Conservation (phyloP, 2,329 filamentous ascomycete genomes). For the Diaporthe vaccinii region DNA sequence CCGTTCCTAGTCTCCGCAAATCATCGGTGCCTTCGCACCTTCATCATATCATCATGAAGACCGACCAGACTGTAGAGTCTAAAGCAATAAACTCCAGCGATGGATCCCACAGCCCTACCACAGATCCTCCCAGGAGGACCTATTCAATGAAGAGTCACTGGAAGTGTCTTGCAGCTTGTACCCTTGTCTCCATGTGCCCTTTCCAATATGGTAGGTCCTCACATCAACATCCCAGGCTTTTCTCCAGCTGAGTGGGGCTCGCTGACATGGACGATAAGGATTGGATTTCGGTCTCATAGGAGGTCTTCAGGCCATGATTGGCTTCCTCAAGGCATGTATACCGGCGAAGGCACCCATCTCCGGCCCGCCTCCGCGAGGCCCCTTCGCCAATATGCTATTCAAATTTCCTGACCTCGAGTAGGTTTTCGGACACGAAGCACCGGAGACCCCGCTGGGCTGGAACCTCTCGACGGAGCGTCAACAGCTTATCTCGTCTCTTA, state of each 20-base stretch:
- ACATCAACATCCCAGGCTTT: not conserved
- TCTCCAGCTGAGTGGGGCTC: fast-evolving
- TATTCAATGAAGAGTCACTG: slow-evolving; percentile 47
- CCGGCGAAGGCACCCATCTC: not conserved
- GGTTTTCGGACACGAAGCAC: slow-evolving; percentile 54
- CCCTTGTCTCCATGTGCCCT: slow-evolving; percentile 61
- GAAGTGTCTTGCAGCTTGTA: slow-evolving; percentile 56
- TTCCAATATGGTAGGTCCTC: slow-evolving; percentile 62
- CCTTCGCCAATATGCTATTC: not conserved
- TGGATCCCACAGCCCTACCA: slow-evolving; percentile 1
- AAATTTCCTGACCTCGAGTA: slow-evolving; percentile 34
- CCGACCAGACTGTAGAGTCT: slow-evolving; percentile 12
- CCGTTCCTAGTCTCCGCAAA: not conserved
- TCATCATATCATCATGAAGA: not conserved
- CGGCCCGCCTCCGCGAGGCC: not conserved
- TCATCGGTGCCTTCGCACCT: not conserved
- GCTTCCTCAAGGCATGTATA: slow-evolving; percentile 57
- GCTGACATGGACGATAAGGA: slow-evolving; percentile 10
- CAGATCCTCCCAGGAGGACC: not conserved
- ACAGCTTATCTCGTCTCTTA: slow-evolving; percentile 62
- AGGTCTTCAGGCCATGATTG: slow-evolving; percentile 64
- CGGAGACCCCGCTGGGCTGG: slow-evolving; percentile 55
- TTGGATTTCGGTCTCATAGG: slow-evolving; percentile 64
- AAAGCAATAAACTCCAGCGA: slow-evolving; percentile 9
- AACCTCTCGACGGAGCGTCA: slow-evolving; percentile 60